Evolutionary conservation across 805 yeast species (phyloP).

Genomic region (Wickerhamiella allomyrinae): DNA sequence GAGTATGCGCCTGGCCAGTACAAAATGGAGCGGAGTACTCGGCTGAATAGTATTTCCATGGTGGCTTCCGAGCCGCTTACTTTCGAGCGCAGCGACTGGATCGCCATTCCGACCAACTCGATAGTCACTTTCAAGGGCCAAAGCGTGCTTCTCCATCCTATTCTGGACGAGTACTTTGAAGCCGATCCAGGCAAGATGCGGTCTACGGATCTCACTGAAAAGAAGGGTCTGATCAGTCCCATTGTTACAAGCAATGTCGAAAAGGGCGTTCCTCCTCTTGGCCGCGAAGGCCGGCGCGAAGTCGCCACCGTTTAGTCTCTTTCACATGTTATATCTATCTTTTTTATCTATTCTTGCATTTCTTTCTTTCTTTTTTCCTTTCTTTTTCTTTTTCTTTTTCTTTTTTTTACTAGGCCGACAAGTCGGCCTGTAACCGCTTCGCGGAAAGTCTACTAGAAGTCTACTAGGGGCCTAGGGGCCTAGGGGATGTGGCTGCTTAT

Average conservation of each 20-base stretch:
- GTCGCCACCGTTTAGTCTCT: no score
- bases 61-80: conserved; percentile 95
- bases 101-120: conserved; percentile 89
- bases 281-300: conserved; percentile 49
- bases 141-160: conserved; percentile 82
- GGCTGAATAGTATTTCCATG: conserved; percentile 90
- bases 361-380: no score
- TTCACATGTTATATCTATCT: no score
- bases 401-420: no score
- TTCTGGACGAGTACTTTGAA: conserved; percentile 74
- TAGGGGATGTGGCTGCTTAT: no score
- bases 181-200: conserved; percentile 53
- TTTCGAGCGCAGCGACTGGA: conserved; percentile 95
- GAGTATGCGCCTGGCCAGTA: conserved; percentile 87
- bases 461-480: no score
- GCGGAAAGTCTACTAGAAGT: no score
- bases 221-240: conserved; percentile 87
- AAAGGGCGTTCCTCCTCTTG: conserved; percentile 59
- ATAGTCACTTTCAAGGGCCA: conserved; percentile 60
- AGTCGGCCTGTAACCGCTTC: no score
- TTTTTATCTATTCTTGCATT: no score
- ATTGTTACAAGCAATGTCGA: conserved; percentile 49
- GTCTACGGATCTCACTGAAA: conserved; percentile 68
- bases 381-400: no score
- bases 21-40: conserved; percentile 82